phyloP scores from a whole-genome alignment of 2,329 filamentous ascomycete species.

The Fusarium tupiense region DNA sequence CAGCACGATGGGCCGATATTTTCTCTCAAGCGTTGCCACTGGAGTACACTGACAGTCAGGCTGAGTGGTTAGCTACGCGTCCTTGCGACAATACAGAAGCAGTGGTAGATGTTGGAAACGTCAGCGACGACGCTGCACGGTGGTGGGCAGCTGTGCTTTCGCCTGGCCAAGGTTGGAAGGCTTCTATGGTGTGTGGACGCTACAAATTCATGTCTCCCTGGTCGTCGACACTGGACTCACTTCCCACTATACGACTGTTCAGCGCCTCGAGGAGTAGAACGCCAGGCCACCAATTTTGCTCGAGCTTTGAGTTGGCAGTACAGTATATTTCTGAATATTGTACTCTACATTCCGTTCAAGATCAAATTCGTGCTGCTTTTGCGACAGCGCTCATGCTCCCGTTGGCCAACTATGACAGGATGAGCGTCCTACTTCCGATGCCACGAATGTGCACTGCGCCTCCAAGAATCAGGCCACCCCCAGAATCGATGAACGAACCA shows the following conservation, averaged over 20 bases:
- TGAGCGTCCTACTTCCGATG: background rate
- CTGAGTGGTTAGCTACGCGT: background rate
- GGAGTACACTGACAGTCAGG: background rate
- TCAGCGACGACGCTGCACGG: background rate
- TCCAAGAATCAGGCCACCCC: background rate
- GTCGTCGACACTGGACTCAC: background rate
- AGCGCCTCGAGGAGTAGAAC: background rate
- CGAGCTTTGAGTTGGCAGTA: background rate
- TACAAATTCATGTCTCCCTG: background rate
- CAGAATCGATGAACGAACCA: background rate
- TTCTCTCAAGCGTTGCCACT: background rate
- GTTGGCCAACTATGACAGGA: background rate
- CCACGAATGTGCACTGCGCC: background rate
- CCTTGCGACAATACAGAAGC: background rate
- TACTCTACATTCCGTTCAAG: background rate
- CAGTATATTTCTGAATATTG: background rate
- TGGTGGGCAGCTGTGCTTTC: background rate
- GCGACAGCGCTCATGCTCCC: background rate
- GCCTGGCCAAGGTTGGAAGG: background rate
- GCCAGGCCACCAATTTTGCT: background rate
- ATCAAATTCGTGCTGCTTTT: background rate
- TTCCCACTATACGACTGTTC: background rate
- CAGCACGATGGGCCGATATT: conserved; percentile 25
- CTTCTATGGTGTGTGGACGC: background rate
- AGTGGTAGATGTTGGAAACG: background rate